Conservation (phyloP, 768 basidiomycete species). For the Dentipellis fragilis region DNA sequence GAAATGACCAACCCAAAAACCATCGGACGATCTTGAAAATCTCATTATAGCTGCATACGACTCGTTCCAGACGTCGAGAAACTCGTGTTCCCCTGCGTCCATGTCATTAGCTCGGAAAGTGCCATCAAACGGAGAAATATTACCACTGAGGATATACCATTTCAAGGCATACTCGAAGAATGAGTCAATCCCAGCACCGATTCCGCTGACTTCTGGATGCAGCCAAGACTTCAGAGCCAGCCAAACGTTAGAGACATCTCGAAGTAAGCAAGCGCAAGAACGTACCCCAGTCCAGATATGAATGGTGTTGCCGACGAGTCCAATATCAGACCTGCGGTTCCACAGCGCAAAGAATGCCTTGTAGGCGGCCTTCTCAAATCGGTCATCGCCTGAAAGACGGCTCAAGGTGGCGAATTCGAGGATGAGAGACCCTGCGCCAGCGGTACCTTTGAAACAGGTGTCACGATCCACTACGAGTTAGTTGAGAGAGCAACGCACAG, state of each 20-base stretch:
- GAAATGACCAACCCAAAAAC: slow-evolving; percentile 63
- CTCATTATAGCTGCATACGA: slow-evolving; percentile 49
- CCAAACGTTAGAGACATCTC: not conserved
- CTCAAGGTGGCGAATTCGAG: slow-evolving; percentile 92
- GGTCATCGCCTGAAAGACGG: slow-evolving; percentile 79
- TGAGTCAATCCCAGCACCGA: slow-evolving; percentile 93
- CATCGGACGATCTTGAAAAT: slow-evolving; percentile 71
- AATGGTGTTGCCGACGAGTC: slow-evolving; percentile 82
- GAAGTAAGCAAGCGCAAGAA: slow-evolving; percentile 9
- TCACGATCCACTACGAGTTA: not conserved
- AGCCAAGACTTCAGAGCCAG: slow-evolving; percentile 50
- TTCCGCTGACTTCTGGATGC: slow-evolving; percentile 63
- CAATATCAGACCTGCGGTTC: slow-evolving; percentile 81
- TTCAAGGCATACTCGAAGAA: slow-evolving; percentile 94
- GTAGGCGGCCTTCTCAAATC: slow-evolving; percentile 83
- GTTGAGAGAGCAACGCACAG: slow-evolving; percentile 42
- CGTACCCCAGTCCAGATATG: slow-evolving; percentile 74
- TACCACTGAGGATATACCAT: slow-evolving; percentile 83
- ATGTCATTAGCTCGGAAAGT: not conserved
- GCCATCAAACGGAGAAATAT: slow-evolving; percentile 13
- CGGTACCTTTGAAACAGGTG: slow-evolving; percentile 48
- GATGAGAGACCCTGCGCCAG: slow-evolving; percentile 87
- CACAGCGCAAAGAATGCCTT: slow-evolving; percentile 90
- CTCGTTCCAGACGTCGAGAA: slow-evolving; percentile 29
- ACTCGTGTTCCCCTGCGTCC: slow-evolving; percentile 25